phyloP scores from a whole-genome alignment of 345 rosid genomes.

The Gossypium thurberi region DNA sequence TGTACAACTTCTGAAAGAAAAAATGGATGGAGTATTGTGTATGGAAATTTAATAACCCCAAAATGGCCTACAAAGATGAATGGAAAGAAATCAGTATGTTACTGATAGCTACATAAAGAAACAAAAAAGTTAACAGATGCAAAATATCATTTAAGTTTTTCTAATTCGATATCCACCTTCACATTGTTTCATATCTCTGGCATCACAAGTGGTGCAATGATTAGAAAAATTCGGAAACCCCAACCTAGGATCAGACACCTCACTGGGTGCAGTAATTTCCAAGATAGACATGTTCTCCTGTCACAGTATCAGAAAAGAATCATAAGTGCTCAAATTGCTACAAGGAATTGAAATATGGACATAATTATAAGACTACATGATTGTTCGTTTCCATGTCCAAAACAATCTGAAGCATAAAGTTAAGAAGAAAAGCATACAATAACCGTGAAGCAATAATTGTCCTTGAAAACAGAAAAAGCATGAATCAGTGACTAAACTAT shows the following conservation, averaged over 20 bases:
- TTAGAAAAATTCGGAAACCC: constrained; percentile 71
- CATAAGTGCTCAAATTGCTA: neutral
- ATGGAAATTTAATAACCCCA: constrained; percentile 56
- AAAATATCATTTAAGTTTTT: neutral
- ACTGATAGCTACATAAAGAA: neutral
- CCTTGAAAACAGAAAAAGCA: neutral
- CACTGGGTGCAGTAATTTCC: constrained; percentile 35
- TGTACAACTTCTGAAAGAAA: constrained; percentile 57
- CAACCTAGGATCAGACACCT: constrained; percentile 63
- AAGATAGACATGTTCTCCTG: constrained; percentile 55
- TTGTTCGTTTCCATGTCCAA: neutral
- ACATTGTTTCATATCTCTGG: constrained; percentile 47
- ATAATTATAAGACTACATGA: neutral
- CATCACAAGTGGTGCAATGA: constrained; percentile 63
- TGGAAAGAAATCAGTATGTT: neutral
- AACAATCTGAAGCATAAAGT: constrained; percentile 2
- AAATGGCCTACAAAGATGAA: constrained; percentile 57
- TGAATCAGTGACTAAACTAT: neutral
- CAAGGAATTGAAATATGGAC: neutral
- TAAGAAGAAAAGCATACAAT: neutral
- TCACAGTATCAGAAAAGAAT: constrained; percentile 13
- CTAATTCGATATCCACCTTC: constrained; percentile 50
- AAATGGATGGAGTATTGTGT: constrained; percentile 58
- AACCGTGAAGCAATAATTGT: neutral
- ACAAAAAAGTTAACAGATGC: neutral